Evolutionary conservation across 164 flowering plant genomes (phyloP).

Genomic region (Liriodendron chinense): DNA sequence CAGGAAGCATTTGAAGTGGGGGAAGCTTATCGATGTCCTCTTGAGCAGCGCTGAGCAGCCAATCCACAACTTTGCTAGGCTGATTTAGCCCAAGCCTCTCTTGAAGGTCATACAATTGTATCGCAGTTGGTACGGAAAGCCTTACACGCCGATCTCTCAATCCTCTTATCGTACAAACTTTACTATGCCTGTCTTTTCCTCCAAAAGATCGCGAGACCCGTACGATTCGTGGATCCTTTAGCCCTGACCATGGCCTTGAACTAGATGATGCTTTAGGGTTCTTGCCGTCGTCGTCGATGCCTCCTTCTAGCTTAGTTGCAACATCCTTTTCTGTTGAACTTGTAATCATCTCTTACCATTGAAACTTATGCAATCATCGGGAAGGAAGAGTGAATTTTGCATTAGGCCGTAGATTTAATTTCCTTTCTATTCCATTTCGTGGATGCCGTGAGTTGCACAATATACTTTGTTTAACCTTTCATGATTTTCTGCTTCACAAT

Average conservation of each 20-base stretch:
- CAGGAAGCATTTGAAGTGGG: conserved; percentile 58
- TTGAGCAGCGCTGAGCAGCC: conserved; percentile 73
- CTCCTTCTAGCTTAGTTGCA: conserved; percentile 33
- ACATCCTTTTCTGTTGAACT: conserved; percentile 34
- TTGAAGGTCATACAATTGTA: conserved; percentile 87
- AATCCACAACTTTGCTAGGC: conserved; percentile 86
- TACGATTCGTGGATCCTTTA: conserved; percentile 70
- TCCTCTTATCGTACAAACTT: conserved; percentile 80
- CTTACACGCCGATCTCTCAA: conserved; percentile 80
- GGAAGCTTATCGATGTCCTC: conserved; percentile 72
- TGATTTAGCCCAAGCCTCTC: conserved; percentile 77
- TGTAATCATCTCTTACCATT: conserved; percentile 18
- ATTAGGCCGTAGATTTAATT: neutral
- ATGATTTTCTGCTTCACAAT: neutral
- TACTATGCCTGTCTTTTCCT: conserved; percentile 89
- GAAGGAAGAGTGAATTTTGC: conserved; percentile 3
- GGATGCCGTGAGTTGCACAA: neutral
- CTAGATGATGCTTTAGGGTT: conserved; percentile 32
- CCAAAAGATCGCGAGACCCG: conserved; percentile 76
- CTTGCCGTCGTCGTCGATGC: conserved; percentile 24
- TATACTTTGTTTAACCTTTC: neutral
- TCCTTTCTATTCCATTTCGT: neutral
- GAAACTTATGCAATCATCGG: conserved; percentile 2
- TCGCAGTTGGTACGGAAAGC: conserved; percentile 81
- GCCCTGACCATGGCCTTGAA: conserved; percentile 53